Base-by-base conservation (phyloP, 148 eudicot species). In the Camellia lanceoleosa region DNA sequence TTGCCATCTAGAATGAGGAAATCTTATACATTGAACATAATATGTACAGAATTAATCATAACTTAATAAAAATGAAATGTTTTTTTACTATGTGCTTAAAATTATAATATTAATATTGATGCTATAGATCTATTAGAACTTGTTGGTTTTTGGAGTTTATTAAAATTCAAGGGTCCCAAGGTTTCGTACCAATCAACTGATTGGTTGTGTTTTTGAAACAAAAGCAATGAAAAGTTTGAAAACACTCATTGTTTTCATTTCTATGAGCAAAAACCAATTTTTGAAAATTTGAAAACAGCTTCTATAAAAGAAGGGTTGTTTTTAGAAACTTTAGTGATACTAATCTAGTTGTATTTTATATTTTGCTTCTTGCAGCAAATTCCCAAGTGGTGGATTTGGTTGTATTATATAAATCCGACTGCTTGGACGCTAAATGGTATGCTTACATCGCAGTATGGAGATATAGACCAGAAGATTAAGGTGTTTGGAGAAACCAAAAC, bases 301-400 rank as follows among this genome's bases (percentile, higher is more conserved):
- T 15, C 5, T 9, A n/a, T n/a, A 18, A 30, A 30, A 30, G 38
- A 30, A 30, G 38, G 38, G 38, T 30, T 30, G 38, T 30, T 30
- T 30, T 30, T 30, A 30, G 38, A 30, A 1, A 30, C 4, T 51
- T n/a, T 42, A 65, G n/a, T 46, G 38, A 65, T 23, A 64, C 70
- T 67, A 42, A 78, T 38, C 16, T 56, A 42, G 10, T 42, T 12
- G 19, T 68, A 18, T 23, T 79, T 0, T 61, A 30, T 30, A 30
- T 59, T 70, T 80, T 62, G 19, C 18, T 74, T 65, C 56, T 76
- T 84, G 81, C 90, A 93, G 97, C 89, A 88, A 69, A 83, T 93
- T 79, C 94, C 97, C 1, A 88, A 85, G 69, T 92, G 94, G 94
- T 93, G 97, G 95, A 56, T 90, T 3, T 93, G 97, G 97, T 77